Base-by-base conservation (phyloP, 176 grass and related monocot genomes). In the Juncus inflexus region DNA sequence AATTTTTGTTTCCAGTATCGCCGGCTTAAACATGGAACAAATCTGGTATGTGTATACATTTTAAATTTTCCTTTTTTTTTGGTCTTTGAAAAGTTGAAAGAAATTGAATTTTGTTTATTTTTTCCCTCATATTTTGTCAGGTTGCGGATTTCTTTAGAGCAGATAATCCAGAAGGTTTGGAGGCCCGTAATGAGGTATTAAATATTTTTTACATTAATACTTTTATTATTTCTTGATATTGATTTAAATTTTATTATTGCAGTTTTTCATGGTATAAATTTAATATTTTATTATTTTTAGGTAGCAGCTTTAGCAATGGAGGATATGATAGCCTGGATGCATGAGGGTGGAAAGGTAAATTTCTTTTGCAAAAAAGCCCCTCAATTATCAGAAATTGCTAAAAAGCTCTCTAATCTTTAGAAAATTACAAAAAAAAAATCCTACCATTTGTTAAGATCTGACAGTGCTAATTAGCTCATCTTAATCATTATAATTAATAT, bases 301-400 rank as follows among this genome's bases (percentile, higher is more conserved):
- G 94, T 86, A 40, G 94, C 94, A 65, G 88, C 94, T 73, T 80
- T 99, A 80, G 94, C 94, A 60, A 99, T 99, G 94, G 88, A 99
- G 61, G 88, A 99, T 78, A 90, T 99, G 94, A 60, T 99, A 79
- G 85, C 82, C 52, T 99, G 94, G 94, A 99, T 99, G 94, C 75
- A 90, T 2, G 85, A 80, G 50, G 94, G 94, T 47, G 94, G 88
- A 58, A 89, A 99, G 88, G 94, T 99, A 80, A 86, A 68, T 39
- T 79, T 47, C 36, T 56, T 16, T 57, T 47, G 19, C 19, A 28
- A 28, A 28, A 28, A 28, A 28, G 19, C 19, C 19, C 19, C 19
- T 28, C 19, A 28, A 28, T 28, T 28, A 28, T 28, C 19, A 28
- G 19, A 28, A 28, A 28, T 28, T 28, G 19, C 19, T 28, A 28